Evolutionary conservation across 352 stramenopile species (phyloP), one percentile per base, ranked within the genome.

Genomic region (Phytophthora syringae): DNA sequence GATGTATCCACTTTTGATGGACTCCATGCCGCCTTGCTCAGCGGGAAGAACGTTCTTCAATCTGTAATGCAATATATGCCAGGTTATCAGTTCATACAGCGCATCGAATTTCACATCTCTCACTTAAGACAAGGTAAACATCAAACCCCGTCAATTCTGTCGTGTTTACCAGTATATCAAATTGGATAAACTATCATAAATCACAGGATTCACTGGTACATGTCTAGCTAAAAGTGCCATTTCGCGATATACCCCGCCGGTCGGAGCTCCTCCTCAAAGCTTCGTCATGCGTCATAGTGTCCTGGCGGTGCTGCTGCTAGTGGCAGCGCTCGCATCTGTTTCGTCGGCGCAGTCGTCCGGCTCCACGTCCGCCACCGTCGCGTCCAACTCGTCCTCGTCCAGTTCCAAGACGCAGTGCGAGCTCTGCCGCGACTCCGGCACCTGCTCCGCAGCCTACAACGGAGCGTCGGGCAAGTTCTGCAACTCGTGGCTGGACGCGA

Each of bases 371-470:
- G 15, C 48, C 9, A 21, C 48, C 25, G 9, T 55, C 30, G 27
- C 48, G 16, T 24, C 37, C 37, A 55, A 55, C 48, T 53, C 53
- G 18, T 51, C 42, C 28, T 34, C 32, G 18, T 50, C 24, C 59
- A 61, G 52, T 7, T 34, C 54, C 9, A 42, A 49, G 37, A 64
- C 60, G 6, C 28, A 72, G 15, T 87, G 78, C 52, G 67, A 87
- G 58, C 55, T 84, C 49, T 87, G 78, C 53, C 66, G 70, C 24
- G 76, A 83, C 59, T 48, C 67, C 12, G 64, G 61, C 40, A 51
- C 74, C 44, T 88, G 79, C 66, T 57, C 54, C n/a, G 42, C 70
- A 45, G 83, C 80, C 16, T 92, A 81, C 65, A 62, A 86, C 25
- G 72, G 57, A 20, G 45, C 36, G 1, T 61, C 72, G 0, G 83